Percentiles rank a stretch among this genome's conserved stretches.
phyloP scores from a whole-genome alignment of 1,284 basidiomycete species.

The Exsudoporus floridanus region DNA sequence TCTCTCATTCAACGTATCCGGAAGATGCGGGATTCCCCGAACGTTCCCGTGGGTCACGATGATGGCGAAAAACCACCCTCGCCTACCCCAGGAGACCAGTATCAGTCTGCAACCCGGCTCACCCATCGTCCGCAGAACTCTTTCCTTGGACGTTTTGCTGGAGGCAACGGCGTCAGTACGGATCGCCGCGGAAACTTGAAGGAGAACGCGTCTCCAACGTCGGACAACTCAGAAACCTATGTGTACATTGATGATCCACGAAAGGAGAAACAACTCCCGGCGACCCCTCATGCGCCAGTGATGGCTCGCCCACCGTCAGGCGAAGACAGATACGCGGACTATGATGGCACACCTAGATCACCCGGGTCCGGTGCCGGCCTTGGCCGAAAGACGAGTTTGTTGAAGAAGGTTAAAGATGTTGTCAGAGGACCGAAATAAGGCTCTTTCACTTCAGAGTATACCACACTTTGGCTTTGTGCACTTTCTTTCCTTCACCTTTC shows the following conservation, averaged over 20 bases:
- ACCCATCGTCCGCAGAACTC: constrained; percentile 70
- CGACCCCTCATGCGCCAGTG: constrained; percentile 41
- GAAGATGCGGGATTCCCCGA: constrained; percentile 79
- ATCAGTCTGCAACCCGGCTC: constrained; percentile 42
- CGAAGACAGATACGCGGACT: constrained; percentile 46
- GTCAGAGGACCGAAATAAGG: constrained; percentile 56
- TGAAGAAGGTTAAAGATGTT: constrained; percentile 74
- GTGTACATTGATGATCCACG: constrained; percentile 59
- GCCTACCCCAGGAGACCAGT: constrained; percentile 44
- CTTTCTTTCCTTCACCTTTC: not conserved
- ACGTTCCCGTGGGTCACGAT: constrained; percentile 65
- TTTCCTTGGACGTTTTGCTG: constrained; percentile 68
- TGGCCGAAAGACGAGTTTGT: constrained; percentile 71
- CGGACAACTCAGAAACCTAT: constrained; percentile 54
- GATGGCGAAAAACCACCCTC: constrained; percentile 48
- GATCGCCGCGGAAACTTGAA: constrained; percentile 32
- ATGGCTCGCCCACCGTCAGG: constrained; percentile 32
- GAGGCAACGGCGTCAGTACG: constrained; percentile 31
- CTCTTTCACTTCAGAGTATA: constrained; percentile 3
- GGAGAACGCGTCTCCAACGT: constrained; percentile 37
- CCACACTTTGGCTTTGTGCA: constrained; percentile 7
- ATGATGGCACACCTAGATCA: constrained; percentile 42
- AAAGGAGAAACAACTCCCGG: constrained; percentile 65
- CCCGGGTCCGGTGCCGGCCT: constrained; percentile 46
- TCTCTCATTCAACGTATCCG: constrained; percentile 82